Conservation (phyloP, 2,329 filamentous ascomycete species). For the Xylaria sp. region DNA sequence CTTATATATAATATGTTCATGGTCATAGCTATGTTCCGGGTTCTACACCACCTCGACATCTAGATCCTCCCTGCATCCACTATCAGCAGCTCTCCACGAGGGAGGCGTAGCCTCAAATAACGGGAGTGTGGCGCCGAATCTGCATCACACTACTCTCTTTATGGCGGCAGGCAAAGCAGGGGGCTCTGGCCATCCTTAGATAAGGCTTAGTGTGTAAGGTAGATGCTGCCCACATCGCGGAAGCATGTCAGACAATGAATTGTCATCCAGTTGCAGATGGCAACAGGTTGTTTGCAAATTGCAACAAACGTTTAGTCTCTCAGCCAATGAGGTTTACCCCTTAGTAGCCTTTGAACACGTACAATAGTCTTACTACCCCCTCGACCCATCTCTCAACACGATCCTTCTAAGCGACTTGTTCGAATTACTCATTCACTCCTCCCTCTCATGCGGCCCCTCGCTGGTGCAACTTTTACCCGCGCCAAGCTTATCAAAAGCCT, state of each 20-base stretch:
- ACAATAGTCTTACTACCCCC: conserved; percentile 27
- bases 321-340: conserved; percentile 18
- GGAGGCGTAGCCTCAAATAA: conserved; percentile 29
- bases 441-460: not conserved
- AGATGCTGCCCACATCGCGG: conserved; percentile 16
- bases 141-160: conserved; percentile 9
- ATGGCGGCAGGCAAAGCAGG: conserved; percentile 33
- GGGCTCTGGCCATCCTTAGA: conserved; percentile 26
- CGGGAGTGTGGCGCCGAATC: conserved; percentile 19
- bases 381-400: conserved; percentile 23
- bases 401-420: conserved; percentile 9
- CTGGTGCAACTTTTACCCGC: conserved; percentile 2
- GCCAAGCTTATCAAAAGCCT: conserved; percentile 32
- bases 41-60: conserved; percentile 15
- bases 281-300: conserved; percentile 28
- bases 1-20: conserved; percentile 32
- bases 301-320: conserved; percentile 27
- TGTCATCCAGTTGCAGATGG: conserved; percentile 37
- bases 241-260: conserved; percentile 31
- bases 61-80: conserved; percentile 15
- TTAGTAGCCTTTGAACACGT: not conserved
- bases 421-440: conserved; percentile 26
- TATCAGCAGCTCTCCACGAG: conserved; percentile 20
- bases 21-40: conserved; percentile 2
- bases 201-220: conserved; percentile 34